A percentile compares a stretch with the other conserved stretches of the same genome.
These are phyloP conservation scores for Brettanomyces bruxellensis DNA, from an alignment of 805 yeast genomes.

Conservation along the genomic window DNA sequence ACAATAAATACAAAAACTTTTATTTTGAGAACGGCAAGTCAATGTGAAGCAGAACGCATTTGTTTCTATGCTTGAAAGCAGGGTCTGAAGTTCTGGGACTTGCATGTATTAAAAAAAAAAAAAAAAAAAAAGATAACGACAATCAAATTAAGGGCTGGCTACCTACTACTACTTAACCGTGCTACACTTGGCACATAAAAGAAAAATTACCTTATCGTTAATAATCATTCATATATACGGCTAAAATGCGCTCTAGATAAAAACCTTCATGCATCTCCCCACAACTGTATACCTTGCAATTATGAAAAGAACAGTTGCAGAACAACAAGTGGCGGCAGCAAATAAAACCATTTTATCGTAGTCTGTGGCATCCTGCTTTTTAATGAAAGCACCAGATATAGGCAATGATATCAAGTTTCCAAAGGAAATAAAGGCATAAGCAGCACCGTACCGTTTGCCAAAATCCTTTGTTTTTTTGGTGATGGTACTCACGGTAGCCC, in stretches of 20 bases:
- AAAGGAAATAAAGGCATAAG: slow-evolving; percentile 50
- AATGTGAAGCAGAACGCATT: too few relatives aligned
- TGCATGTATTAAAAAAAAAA: too few relatives aligned
- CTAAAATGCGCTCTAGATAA: slow-evolving; percentile 1
- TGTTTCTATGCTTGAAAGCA: too few relatives aligned
- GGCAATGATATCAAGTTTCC: slow-evolving; percentile 40
- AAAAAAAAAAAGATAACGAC: too few relatives aligned
- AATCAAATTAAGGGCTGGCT: too few relatives aligned
- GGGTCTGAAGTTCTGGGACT: too few relatives aligned
- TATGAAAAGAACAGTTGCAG: slow-evolving; percentile 31
- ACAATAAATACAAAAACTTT: too few relatives aligned
- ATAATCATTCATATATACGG: too few relatives aligned
- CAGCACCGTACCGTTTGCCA: slow-evolving; percentile 62
- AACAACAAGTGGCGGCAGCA: slow-evolving; percentile 10
- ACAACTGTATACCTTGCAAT: slow-evolving; percentile 36
- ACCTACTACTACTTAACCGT: too few relatives aligned
- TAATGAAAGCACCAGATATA: slow-evolving; percentile 29
- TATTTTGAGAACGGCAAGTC: too few relatives aligned
- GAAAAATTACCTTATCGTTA: too few relatives aligned
- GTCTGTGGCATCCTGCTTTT: slow-evolving; percentile 22
- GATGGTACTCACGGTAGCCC: slow-evolving; percentile 54
- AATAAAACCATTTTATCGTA: slow-evolving; percentile 31
- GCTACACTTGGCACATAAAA: too few relatives aligned
- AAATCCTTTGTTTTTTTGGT: slow-evolving; percentile 45
- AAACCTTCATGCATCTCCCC: slow-evolving; percentile 28